Evolutionary conservation across 805 yeast genomes (phyloP).

Genomic region (Candida sithepensis): DNA sequence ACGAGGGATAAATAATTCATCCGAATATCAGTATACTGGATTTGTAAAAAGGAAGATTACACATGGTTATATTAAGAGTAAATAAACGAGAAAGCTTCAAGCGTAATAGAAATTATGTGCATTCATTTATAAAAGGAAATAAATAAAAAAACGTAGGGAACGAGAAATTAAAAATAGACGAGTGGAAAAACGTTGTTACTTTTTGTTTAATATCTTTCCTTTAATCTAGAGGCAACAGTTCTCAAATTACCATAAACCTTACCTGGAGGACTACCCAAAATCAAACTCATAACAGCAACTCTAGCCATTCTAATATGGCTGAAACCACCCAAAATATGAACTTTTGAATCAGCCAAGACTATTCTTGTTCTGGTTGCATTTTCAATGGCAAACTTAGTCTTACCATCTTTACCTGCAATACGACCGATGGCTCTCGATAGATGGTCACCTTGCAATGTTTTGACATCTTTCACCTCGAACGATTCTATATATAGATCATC

Average conservation of each 20-base stretch:
- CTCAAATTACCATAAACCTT: conserved; percentile 96
- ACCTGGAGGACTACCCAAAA: conserved; percentile 97
- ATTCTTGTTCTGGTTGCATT: conserved; percentile 98
- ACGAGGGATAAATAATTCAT: no score
- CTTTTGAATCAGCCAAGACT: conserved; percentile 93
- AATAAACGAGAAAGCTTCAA: neutral
- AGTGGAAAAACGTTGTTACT: neutral
- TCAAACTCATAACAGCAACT: conserved; percentile 90
- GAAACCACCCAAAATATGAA: conserved; percentile 95
- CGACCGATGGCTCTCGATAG: conserved; percentile 98
- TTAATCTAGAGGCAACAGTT: conserved; percentile 94
- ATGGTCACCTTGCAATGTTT: conserved; percentile 94
- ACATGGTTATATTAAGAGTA: neutral
- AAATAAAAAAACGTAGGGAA: neutral
- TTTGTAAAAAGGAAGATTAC: neutral
- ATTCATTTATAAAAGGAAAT: neutral
- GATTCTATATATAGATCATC: conserved; percentile 97
- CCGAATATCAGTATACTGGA: neutral
- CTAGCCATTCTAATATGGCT: conserved; percentile 98
- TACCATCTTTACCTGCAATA: conserved; percentile 99
- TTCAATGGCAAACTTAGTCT: conserved; percentile 97
- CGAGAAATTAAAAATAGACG: neutral
- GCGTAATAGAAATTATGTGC: neutral
- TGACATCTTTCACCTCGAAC: conserved; percentile 94
- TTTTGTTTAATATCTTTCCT: conserved; percentile 72